These are phyloP conservation scores for Solanum hybrid DNA, from an alignment of 305 asterid genomes.

Conservation along the genomic window DNA sequence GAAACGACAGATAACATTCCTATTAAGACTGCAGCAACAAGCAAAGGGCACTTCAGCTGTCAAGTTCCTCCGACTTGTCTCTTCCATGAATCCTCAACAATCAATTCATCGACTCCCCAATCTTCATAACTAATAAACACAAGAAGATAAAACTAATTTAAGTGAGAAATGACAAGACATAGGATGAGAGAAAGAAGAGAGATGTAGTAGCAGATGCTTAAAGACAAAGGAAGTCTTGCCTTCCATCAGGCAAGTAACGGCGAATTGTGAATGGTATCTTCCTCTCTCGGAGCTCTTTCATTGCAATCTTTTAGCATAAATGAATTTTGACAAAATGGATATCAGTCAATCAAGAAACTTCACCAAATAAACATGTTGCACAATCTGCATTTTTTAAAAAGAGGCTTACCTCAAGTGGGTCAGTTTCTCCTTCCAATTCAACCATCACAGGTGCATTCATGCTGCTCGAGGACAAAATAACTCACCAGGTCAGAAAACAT, in stretches of 20 bases:
- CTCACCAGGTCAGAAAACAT: neutral
- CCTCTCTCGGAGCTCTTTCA: conserved; percentile 79
- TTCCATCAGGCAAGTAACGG: conserved; percentile 82
- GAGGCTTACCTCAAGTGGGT: conserved; percentile 35
- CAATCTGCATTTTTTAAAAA: neutral
- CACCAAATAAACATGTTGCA: neutral
- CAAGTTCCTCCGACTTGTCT: conserved; percentile 87
- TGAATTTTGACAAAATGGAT: neutral
- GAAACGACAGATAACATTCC: neutral
- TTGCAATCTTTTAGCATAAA: conserved; percentile 55
- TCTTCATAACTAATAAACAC: conserved; percentile 61
- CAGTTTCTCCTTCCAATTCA: conserved; percentile 53
- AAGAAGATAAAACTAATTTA: neutral
- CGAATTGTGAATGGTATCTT: conserved; percentile 85
- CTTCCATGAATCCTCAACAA: conserved; percentile 92
- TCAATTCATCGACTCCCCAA: conserved; percentile 91
- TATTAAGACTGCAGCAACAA: neutral
- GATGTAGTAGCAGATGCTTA: neutral
- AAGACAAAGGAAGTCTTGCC: conserved; percentile 24
- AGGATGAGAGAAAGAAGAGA: neutral
- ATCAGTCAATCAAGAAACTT: neutral
- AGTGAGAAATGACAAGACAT: neutral
- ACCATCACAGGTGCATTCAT: conserved; percentile 78
- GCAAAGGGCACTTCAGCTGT: conserved; percentile 5
- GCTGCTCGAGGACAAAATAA: conserved; percentile 20